Percentiles rank a stretch among this genome's conserved stretches.
Conservation (phyloP, 164 flowering plant species). For the Litsea cubeba region DNA sequence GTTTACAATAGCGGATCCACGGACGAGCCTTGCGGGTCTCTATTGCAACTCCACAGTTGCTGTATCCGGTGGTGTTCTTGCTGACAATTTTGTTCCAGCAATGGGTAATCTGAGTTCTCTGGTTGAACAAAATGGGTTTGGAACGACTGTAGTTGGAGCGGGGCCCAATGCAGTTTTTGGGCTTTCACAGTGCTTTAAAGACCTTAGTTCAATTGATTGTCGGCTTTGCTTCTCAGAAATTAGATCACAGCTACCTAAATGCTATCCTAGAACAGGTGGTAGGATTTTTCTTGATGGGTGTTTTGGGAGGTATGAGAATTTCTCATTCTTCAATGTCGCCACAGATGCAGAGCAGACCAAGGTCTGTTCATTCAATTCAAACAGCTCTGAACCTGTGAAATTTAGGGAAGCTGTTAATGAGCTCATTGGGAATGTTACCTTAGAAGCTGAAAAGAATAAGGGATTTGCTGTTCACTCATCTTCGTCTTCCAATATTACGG, state of each 20-base stretch:
- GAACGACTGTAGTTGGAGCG: not conserved
- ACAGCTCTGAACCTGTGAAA: not conserved
- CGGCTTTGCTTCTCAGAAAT: slow-evolving; percentile 5
- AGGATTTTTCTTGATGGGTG: slow-evolving; percentile 11
- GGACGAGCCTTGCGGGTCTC: not conserved
- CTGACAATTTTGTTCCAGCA: not conserved
- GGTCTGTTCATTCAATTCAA: not conserved
- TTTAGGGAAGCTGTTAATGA: not conserved
- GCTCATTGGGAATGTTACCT: not conserved
- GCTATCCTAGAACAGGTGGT: slow-evolving; percentile 5
- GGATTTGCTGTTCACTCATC: not conserved
- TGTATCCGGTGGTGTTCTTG: not conserved
- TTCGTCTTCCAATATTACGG: not conserved
- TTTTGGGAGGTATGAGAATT: slow-evolving; percentile 12
- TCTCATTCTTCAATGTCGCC: slow-evolving; percentile 1
- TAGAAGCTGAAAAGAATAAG: not conserved
- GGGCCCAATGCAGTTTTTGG: not conserved
- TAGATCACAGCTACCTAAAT: not conserved
- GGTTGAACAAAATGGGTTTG: not conserved
- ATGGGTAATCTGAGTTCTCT: not conserved
- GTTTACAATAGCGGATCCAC: not conserved
- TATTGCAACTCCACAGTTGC: not conserved
- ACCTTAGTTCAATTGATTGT: not conserved
- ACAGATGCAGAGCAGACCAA: not conserved
- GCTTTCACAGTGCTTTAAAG: not conserved